These are phyloP conservation scores for Sclerotinia trifoliorum DNA, from an alignment of 2,329 filamentous ascomycete genomes.

Conservation along the genomic window DNA sequence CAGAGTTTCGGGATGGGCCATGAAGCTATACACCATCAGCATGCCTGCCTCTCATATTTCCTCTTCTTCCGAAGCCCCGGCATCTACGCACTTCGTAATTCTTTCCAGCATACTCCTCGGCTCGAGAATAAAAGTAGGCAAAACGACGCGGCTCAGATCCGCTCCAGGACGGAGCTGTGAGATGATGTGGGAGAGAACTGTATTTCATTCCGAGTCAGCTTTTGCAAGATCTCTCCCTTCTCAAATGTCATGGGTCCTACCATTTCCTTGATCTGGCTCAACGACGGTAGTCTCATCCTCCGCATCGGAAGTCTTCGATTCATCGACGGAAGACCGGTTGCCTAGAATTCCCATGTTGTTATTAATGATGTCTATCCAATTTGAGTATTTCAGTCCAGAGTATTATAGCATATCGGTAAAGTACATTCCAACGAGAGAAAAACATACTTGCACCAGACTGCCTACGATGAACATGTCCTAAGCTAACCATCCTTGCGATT, in stretches of 20 bases:
- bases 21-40: conserved; percentile 66
- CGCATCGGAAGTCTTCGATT: conserved; percentile 40
- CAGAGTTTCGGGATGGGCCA: conserved; percentile 97
- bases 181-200: conserved; percentile 95
- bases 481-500: conserved; percentile 37
- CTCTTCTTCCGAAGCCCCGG: neutral
- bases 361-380: neutral
- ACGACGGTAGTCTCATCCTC: conserved; percentile 79
- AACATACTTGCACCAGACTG: conserved; percentile 46
- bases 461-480: conserved; percentile 49
- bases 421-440: conserved; percentile 21
- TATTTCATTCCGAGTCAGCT: conserved; percentile 28
- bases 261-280: conserved; percentile 91
- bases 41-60: neutral
- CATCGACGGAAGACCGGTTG: conserved; percentile 42
- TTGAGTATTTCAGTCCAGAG: neutral
- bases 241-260: conserved; percentile 50
- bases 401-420: neutral
- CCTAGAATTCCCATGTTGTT: conserved; percentile 39
- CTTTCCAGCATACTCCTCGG: conserved; percentile 96
- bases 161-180: conserved; percentile 93
- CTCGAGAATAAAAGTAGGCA: conserved; percentile 97
- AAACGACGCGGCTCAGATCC: conserved; percentile 87
- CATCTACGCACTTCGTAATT: conserved; percentile 81
- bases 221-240: conserved; percentile 7